A percentile compares a stretch with the other conserved stretches of the same genome.
These are phyloP conservation scores for Pseudogymnoascus sp. DNA, from an alignment of 2,329 filamentous ascomycete species.

Conservation along the genomic window DNA sequence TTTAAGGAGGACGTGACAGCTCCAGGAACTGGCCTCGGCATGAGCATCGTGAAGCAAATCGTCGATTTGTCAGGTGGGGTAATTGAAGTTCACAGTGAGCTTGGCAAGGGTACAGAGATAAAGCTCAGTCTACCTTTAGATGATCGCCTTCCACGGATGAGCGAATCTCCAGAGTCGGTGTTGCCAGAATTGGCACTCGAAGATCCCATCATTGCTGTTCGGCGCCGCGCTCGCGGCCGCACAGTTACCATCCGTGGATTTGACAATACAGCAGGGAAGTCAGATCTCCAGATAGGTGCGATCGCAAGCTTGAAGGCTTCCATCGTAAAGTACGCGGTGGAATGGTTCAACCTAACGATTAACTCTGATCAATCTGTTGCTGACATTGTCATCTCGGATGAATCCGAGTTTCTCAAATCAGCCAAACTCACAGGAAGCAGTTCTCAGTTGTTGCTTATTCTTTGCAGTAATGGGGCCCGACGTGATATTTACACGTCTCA, in stretches of 20 bases:
- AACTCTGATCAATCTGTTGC: neutral
- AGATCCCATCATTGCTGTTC: conserved; percentile 15
- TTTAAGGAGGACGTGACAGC: conserved; percentile 47
- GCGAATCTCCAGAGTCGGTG: neutral
- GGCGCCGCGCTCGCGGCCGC: conserved; percentile 17
- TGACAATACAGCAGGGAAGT: conserved; percentile 12
- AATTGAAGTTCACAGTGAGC: conserved; percentile 50
- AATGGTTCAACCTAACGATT: conserved; percentile 20
- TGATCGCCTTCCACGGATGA: neutral
- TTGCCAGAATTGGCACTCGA: neutral
- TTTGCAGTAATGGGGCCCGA: conserved; percentile 18
- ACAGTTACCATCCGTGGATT: conserved; percentile 21
- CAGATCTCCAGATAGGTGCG: conserved; percentile 14
- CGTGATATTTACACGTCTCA: conserved; percentile 16
- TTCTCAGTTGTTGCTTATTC: conserved; percentile 16
- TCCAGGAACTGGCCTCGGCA: conserved; percentile 53
- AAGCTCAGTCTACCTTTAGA: conserved; percentile 38
- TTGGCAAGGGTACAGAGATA: conserved; percentile 48
- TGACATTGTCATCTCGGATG: conserved; percentile 21
- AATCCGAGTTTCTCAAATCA: conserved; percentile 15
- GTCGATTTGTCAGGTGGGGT: conserved; percentile 52
- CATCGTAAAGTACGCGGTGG: conserved; percentile 19
- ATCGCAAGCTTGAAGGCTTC: conserved; percentile 16
- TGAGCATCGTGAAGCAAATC: conserved; percentile 57
- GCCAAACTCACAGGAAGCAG: conserved; percentile 9